Base-by-base conservation (phyloP, 345 rosid species). In the Euclidium syriacum region DNA sequence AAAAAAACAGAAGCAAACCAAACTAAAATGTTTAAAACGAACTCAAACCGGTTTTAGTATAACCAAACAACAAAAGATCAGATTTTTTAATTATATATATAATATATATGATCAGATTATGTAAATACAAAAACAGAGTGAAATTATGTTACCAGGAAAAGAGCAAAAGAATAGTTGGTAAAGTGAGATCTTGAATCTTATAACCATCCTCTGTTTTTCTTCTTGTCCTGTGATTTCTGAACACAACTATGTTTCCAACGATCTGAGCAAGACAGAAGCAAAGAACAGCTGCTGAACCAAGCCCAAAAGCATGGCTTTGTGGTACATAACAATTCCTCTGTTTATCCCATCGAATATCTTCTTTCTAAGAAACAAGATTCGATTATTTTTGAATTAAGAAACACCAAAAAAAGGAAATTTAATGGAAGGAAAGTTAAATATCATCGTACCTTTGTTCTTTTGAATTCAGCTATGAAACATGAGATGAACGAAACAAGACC, bases 401-500 rank as follows among this genome's bases (percentile, higher is more conserved):
- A 16, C 17, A 6, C n/a, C 33, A 34, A 8, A 3, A 56, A 41
- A 11, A 12, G 55, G 35, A 53, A 14, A 0, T 32, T 12, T 42
- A 17, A 33, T 41, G 7, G 24, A 50, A n/a, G n/a, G n/a, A n/a
- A 50, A 49, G 16, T 22, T 64, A n/a, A 26, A 14, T 39, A 15
- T 7, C 1, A 4, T 14, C 10, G 12, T 60, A 91, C 96, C 96
- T 86, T 77, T 58, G 84, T 49, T 80, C 71, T 83, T 61, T 79
- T 81, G 49, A 73, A 54, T 74, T 86, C 96, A 4, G 98, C 90
- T 16, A 79, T 19, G 2, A 88, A 18, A 75, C 91, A 86, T 11
- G 80, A 79, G 50, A 75, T 44, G 50, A 80, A 74, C 29, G 91
- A 78, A 52, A 75, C 62, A 4, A 84, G 39, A 59, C 80, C 81